Base-by-base conservation (phyloP, 805 yeast species). In the Pichia manshurica region DNA sequence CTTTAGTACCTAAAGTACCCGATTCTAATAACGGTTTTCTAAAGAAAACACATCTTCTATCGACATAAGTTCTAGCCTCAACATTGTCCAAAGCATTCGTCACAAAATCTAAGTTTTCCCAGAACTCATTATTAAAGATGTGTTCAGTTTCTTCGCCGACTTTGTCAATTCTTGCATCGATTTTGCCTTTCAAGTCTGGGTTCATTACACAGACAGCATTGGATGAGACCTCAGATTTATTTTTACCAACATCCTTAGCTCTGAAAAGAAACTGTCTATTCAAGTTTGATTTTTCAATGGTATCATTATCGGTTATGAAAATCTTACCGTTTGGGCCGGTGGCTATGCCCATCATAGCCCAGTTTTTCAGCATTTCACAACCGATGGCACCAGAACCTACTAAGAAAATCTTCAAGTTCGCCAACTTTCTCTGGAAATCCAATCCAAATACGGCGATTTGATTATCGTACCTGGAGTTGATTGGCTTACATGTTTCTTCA, bases 351-450 rank as follows among this genome's bases (percentile, higher is more conserved):
- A 90, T 76, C 77, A 93, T 77, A 5, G 99, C 96, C 98, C 98
- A 93, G 63, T 88, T 90, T 69, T 93, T 93, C 60, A 93, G 74
- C 90, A 93, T 91, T 70, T 93, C 99, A 72, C 99, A 93, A 35
- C 99, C 99, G 72, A 93, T 93, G 17, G 99, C 99, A 64, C 99
- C 99, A 1, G 97, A 76, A 39, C 99, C 99, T 36, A 93, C 99
- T 55, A 93, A 72, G 66, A 93, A 91, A 3, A 90, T 88, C 60
- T 80, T 84, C 53, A 85, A 70, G 65, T 90, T 87, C 34, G 87
- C 79, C 49, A 93, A 69, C 39, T 70, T 71, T 59, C 84, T 79
- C 62, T 88, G 91, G 68, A 79, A 87, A 38, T 78, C 79, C 42
- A 77, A 62, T 50, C 99, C 99, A 57, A 89, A 89, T 1, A 91